These are phyloP conservation scores for Brassica cretica DNA, from an alignment of 345 rosid species.

Conservation along the genomic window DNA sequence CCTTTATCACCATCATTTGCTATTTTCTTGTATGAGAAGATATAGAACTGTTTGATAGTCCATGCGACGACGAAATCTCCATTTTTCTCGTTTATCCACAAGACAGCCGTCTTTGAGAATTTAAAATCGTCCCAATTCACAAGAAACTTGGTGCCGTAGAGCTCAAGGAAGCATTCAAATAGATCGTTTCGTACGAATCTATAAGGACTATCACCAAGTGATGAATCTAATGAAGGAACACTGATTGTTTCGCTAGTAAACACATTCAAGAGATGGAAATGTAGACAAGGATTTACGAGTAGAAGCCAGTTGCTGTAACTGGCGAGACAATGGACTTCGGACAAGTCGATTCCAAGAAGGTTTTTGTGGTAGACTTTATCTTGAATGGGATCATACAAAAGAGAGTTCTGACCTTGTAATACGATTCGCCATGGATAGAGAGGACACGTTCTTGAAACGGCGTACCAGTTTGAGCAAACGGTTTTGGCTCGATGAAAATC, in stretches of 20 bases:
- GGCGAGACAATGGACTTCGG: background rate
- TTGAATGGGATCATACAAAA: slow-evolving; percentile 18
- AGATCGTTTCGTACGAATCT: background rate
- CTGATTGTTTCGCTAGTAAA: slow-evolving; percentile 18
- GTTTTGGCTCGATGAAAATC: slow-evolving; percentile 31
- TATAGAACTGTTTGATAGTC: slow-evolving; percentile 15
- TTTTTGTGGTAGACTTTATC: slow-evolving; percentile 5
- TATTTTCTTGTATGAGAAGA: slow-evolving; percentile 16
- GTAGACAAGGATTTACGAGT: background rate
- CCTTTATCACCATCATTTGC: background rate
- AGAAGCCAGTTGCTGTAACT: slow-evolving; percentile 7
- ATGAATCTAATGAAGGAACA: slow-evolving; percentile 11
- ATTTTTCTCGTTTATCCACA: slow-evolving; percentile 25
- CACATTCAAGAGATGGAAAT: slow-evolving; percentile 9
- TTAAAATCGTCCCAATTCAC: slow-evolving; percentile 8
- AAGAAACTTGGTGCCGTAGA: slow-evolving; percentile 25
- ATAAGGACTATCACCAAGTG: slow-evolving; percentile 7
- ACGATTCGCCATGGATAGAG: slow-evolving; percentile 29
- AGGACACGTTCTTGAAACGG: slow-evolving; percentile 19
- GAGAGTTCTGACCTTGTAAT: slow-evolving; percentile 12
- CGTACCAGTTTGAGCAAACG: slow-evolving; percentile 31
- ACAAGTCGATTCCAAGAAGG: slow-evolving; percentile 7
- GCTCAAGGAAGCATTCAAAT: slow-evolving; percentile 18
- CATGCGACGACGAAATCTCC: slow-evolving; percentile 20
- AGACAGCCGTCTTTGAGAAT: slow-evolving; percentile 1